Base-by-base conservation (phyloP, 129 eudicot species). In the Helianthus tuberosus region DNA sequence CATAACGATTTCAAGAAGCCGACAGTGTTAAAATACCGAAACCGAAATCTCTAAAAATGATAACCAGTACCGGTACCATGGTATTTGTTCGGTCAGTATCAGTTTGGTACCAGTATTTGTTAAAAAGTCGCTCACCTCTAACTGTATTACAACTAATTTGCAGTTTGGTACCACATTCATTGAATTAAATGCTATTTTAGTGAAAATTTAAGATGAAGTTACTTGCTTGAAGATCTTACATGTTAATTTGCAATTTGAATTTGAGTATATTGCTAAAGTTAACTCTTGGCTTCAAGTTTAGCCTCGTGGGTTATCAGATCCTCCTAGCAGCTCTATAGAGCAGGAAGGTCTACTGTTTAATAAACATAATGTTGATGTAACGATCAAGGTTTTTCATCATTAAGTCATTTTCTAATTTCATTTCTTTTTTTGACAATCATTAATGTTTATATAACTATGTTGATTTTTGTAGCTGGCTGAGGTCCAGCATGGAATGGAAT, bases 331-430 rank as follows among this genome's bases (percentile, higher is more conserved):
- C 72, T 78, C 77, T 65, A 54, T 49, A 60, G 82, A 78, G 68
- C 81, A 71, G 53, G 73, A 81, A 78, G 89, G 89, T 85, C 16
- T 85, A 77, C 16, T 41, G 39, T n/a, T 43, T 46, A 50, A 27
- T 62, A 11, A 48, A 59, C 46, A 8, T 43, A 38, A 12, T 38
- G 17, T 15, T 43, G n/a, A 48, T 35, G 10, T 23, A 36, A 35
- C 55, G 5, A 53, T 66, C 23, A 44, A 17, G 70, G 72, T 29
- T 41, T 69, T n/a, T n/a, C n/a, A n/a, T n/a, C n/a, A n/a, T n/a
- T n/a, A 20, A 20, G 23, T 20, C 23, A 20, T 20, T 20, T 20
- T 20, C 23, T 20, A 20, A 20, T 20, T 20, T 20, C 23, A 20
- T 20, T 20, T 20, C 23, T 0, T 20, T 20, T n/a, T 20, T 20